Evolutionary conservation across 2,329 filamentous ascomycete genomes (phyloP).

Genomic region (Cladosporium austrohemisphaericum): DNA sequence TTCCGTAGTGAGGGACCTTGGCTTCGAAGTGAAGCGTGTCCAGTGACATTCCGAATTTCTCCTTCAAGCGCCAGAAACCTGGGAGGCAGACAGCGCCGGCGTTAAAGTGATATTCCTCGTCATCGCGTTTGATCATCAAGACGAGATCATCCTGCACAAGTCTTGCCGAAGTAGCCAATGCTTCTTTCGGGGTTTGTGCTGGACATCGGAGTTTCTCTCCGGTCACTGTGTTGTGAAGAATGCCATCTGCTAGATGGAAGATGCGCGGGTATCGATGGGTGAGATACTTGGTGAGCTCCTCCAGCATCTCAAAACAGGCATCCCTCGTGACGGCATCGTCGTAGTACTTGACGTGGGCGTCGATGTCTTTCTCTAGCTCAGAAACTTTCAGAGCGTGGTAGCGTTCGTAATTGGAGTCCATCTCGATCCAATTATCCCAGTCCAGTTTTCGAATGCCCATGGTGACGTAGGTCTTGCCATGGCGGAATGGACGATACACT

Average conservation of each 20-base stretch:
- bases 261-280: slow-evolving; percentile 7
- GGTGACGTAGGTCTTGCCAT: slow-evolving; percentile 6
- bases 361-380: slow-evolving; percentile 11
- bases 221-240: not conserved
- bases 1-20: slow-evolving; percentile 9
- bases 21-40: slow-evolving; percentile 11
- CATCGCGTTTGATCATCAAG: slow-evolving; percentile 10
- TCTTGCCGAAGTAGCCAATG: not conserved
- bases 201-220: slow-evolving; percentile 6
- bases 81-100: slow-evolving; percentile 9
- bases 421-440: slow-evolving; percentile 9
- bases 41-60: slow-evolving; percentile 14
- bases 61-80: slow-evolving; percentile 13
- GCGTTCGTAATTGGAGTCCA: slow-evolving; percentile 8
- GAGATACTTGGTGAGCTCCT: slow-evolving; percentile 6
- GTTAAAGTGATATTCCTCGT: slow-evolving; percentile 8
- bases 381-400: slow-evolving; percentile 10
- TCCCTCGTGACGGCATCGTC: slow-evolving; percentile 7
- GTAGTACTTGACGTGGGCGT: slow-evolving; percentile 5
- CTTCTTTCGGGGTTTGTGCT: slow-evolving; percentile 6
- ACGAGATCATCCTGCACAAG: slow-evolving; percentile 12
- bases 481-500: slow-evolving; percentile 8
- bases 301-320: slow-evolving; percentile 11
- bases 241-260: not conserved
- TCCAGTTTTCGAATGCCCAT: slow-evolving; percentile 13